Conservation (phyloP, 2,329 filamentous ascomycete species). For the Exophiala viscosa region DNA sequence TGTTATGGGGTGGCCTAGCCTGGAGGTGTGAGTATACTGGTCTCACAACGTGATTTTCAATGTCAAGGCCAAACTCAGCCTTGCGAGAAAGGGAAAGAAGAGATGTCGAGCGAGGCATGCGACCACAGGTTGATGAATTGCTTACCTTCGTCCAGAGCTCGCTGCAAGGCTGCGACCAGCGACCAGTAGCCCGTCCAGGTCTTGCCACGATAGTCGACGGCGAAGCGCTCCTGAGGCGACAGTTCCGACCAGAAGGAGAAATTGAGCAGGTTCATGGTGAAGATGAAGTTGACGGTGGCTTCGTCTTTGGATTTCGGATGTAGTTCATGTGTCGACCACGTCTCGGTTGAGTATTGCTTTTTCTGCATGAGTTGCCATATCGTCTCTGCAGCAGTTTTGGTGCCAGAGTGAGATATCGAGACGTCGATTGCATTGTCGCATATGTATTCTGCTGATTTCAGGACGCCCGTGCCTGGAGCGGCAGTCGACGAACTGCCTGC, state of each 20-base stretch:
- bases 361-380: constrained; percentile 81
- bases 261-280: constrained; percentile 94
- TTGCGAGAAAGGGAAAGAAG: not conserved
- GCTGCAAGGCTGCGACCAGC: constrained; percentile 78
- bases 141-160: constrained; percentile 82
- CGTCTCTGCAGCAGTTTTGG: constrained; percentile 73
- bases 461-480: constrained; percentile 72
- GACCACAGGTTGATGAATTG: not conserved
- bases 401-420: constrained; percentile 75
- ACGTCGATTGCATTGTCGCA: constrained; percentile 93
- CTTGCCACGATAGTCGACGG: constrained; percentile 74
- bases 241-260: constrained; percentile 93
- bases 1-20: constrained; percentile 76
- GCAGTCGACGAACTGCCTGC: constrained; percentile 53
- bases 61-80: not conserved
- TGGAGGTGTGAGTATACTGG: not conserved
- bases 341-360: constrained; percentile 76
- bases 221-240: constrained; percentile 67
- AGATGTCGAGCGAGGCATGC: not conserved
- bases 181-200: constrained; percentile 96
- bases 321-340: constrained; percentile 83
- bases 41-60: not conserved
- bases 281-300: constrained; percentile 82
- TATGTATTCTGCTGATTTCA: constrained; percentile 78
- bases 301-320: constrained; percentile 75